Conservation (phyloP, 164 flowering plant genomes). For the Berberis thunbergii region DNA sequence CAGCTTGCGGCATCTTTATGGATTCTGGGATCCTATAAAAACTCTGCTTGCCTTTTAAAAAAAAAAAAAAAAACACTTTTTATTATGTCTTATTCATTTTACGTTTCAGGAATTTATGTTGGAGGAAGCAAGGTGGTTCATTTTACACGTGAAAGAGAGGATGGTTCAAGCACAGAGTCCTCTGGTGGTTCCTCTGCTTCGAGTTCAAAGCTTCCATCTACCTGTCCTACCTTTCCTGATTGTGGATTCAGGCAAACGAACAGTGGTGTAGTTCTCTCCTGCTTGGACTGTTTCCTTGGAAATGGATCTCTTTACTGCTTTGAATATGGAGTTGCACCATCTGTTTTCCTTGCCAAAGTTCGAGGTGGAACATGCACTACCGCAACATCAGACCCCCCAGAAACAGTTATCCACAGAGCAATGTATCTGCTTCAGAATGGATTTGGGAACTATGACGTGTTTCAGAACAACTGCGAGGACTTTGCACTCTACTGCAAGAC, state of each 20-base stretch:
- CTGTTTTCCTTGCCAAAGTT: constrained; percentile 66
- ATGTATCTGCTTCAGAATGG: constrained; percentile 95
- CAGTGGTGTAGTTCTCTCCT: constrained; percentile 85
- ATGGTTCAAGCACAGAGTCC: constrained; percentile 14
- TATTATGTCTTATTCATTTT: too few species aligned
- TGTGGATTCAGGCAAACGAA: constrained; percentile 83
- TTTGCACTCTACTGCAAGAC: constrained; percentile 91
- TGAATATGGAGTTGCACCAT: constrained; percentile 67
- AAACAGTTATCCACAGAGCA: constrained; percentile 62
- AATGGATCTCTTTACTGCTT: constrained; percentile 68
- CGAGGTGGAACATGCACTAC: constrained; percentile 99
- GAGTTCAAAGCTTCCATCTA: constrained; percentile 21
- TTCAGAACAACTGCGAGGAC: constrained; percentile 94
- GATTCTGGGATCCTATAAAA: too few species aligned
- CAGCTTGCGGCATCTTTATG: too few species aligned
- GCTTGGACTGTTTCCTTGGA: constrained; percentile 86
- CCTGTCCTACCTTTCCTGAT: constrained; percentile 74
- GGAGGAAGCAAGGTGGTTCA: constrained; percentile 92
- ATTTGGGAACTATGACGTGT: constrained; percentile 83
- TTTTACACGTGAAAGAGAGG: constrained; percentile 48
- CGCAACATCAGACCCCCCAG: constrained; percentile 54
- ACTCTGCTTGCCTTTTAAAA: too few species aligned
- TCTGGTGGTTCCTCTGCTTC: constrained; percentile 25
- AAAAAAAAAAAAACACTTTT: too few species aligned
- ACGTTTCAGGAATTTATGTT: constrained; percentile 52